These are phyloP conservation scores for Boletus rex-veris DNA, from an alignment of 768 basidiomycete genomes.

Conservation along the genomic window DNA sequence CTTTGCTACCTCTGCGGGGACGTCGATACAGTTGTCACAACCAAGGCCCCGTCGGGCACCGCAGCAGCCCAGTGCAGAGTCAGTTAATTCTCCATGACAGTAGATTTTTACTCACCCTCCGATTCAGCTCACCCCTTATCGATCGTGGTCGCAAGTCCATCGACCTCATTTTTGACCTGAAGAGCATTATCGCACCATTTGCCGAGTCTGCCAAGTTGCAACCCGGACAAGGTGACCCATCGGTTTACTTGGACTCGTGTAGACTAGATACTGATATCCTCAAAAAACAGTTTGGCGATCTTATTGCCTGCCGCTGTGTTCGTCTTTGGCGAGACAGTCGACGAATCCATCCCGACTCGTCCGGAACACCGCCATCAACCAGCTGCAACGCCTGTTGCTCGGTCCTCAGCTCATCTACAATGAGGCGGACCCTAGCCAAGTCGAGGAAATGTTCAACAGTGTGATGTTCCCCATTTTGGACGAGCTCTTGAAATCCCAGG, in stretches of 20 bases:
- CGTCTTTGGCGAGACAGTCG: constrained; percentile 75
- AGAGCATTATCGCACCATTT: constrained; percentile 60
- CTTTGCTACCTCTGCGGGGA: constrained; percentile 77
- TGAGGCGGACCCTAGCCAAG: constrained; percentile 54
- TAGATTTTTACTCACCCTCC: neutral
- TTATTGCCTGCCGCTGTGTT: constrained; percentile 70
- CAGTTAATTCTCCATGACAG: constrained; percentile 11
- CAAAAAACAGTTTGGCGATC: constrained; percentile 65
- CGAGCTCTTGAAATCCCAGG: constrained; percentile 82
- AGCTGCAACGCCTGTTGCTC: constrained; percentile 81
- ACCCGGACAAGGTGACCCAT: constrained; percentile 29
- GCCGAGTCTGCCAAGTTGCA: constrained; percentile 45
- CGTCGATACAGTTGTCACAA: constrained; percentile 56
- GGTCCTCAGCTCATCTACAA: constrained; percentile 67
- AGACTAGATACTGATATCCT: constrained; percentile 3
- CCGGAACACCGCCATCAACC: constrained; percentile 72
- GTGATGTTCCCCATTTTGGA: constrained; percentile 91
- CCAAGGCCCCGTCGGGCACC: constrained; percentile 50
- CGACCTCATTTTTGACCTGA: constrained; percentile 73
- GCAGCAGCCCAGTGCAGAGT: constrained; percentile 52
- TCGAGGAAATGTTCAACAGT: constrained; percentile 83
- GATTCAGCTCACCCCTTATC: constrained; percentile 63
- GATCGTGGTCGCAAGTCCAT: constrained; percentile 81
- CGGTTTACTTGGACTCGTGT: neutral
- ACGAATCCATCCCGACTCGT: constrained; percentile 81